Evolutionary conservation across 2,329 filamentous ascomycete species (phyloP).

Genomic region (Remersonia thermophila): DNA sequence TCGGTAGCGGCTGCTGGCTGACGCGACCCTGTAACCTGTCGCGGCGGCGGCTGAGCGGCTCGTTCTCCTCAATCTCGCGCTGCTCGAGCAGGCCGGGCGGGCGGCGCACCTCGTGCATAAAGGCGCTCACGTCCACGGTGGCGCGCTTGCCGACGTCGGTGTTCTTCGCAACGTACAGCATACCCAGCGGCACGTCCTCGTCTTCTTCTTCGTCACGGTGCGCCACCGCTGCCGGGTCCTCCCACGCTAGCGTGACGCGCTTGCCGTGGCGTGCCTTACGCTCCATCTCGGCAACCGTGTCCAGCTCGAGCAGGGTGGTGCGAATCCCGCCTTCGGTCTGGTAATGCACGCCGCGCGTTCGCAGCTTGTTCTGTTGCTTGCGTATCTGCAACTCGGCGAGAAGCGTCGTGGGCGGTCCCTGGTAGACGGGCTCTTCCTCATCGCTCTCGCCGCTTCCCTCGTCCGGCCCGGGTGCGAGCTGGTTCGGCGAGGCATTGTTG

Average conservation of each 20-base stretch:
- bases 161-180: constrained; percentile 57
- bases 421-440: constrained; percentile 38
- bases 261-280: constrained; percentile 60
- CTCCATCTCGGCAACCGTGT: constrained; percentile 79
- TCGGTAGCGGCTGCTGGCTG: constrained; percentile 22
- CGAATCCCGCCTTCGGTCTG: constrained; percentile 67
- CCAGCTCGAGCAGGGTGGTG: constrained; percentile 78
- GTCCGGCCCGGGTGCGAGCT: constrained; percentile 19
- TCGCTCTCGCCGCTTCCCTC: constrained; percentile 28
- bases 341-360: constrained; percentile 56
- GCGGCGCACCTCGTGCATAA: constrained; percentile 43
- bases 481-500: constrained; percentile 18
- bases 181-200: constrained; percentile 76
- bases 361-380: constrained; percentile 74
- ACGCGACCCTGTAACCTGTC: constrained; percentile 57
- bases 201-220: constrained; percentile 53
- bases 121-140: constrained; percentile 28
- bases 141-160: constrained; percentile 29
- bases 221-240: constrained; percentile 46
- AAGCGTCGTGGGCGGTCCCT: constrained; percentile 74
- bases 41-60: constrained; percentile 68
- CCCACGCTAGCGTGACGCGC: constrained; percentile 83
- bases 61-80: constrained; percentile 80
- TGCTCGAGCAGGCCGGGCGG: constrained; percentile 68
- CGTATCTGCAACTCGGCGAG: constrained; percentile 84